Evolutionary conservation across 371 early-diverging fungal genomes (phyloP), one percentile per base, ranked within the genome.

Genomic region (Syncephalastrum contaminatum): DNA sequence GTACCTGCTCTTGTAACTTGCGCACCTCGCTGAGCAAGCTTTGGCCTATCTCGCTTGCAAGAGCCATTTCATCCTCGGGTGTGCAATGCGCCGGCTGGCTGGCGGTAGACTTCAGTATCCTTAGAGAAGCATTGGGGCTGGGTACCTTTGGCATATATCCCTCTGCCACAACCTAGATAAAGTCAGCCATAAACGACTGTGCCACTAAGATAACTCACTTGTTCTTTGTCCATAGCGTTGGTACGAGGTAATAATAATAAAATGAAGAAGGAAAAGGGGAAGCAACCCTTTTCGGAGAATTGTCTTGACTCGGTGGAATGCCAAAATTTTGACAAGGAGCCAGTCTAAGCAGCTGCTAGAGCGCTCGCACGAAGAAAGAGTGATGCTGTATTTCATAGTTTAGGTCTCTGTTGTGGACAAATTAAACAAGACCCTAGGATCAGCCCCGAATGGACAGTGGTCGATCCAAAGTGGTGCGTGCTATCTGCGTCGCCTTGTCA

Each of bases 401-500:
- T 20, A 3, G 20, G 10, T n/a, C 25, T 48, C 4, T 22, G 14
- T 16, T 47, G 24, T 24, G 10, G 4, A 48, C 19, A 13, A 48
- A 20, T 18, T 24, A 48, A 22, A 48, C 48, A 48, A 16, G 8
- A 13, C 18, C n/a, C 10, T 51, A 14, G 10, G 2, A 7, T 8
- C 12, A 30, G 36, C 36, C 36, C 2, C 36, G 6, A 30, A 6
- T 30, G 8, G 10, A 30, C 36, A 30, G 36, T 12, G 36, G 2
- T 30, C 10, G 36, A 30, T 30, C 36, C 36, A 30, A 2, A 4
- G 10, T 15, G 41, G 39, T 40, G 15, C 22, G 72, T 70, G 59
- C 53, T 19, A 52, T 19, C 21, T 74, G 67, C 25, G 70, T 65
- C 18, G 64, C 63, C 62, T 72, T 73, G 61, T 86, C 89, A 39